Base-by-base conservation (phyloP, 2,329 filamentous ascomycete species). In the Rhytidhysteron rufulum region DNA sequence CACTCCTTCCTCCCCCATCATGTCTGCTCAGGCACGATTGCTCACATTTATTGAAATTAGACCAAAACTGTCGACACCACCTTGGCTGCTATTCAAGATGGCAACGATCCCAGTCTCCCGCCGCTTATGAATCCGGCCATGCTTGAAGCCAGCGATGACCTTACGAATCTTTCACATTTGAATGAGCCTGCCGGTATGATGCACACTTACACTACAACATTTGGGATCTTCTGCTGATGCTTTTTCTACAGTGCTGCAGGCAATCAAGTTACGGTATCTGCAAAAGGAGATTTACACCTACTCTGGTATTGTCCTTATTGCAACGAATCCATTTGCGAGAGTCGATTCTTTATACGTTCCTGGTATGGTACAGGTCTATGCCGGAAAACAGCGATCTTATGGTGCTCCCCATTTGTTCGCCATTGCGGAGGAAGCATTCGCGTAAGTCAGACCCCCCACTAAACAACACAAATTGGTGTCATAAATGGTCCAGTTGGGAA, bases 201-300 rank as follows among this genome's bases (percentile, higher is more conserved):
- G 17, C 37, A 43, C 32, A 25, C 24, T 40, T 37, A n/a, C n/a
- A n/a, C 29, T 17, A 37, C 6, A 7, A 17, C 34, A 33, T 39
- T 37, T 43, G 48, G 52, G 40, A 57, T 46, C 25, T 27, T 40
- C 45, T 48, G 39, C 58, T 63, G 50, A 62, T 54, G 25, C 32
- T 38, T 36, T 41, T 56, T 65, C 44, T 62, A 55, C 66, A 95
- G 94, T 98, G 46, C 74, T 98, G 50, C 93, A 98, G 77, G 93
- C 93, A 41, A 98, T 98, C 68, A 89, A 90, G 65, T 79, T 98
- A 63, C 88, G 93, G 66, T 98, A 98, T 72, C 79, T 87, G 49
- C 93, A 98, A 68, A 97, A 97, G 71, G 93, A 98, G 68, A 98
- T 98, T 60, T 98, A 98, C 76, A 98, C 93, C 61, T 98, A 98